Conservation (phyloP, 2,329 filamentous ascomycete species). For the Sporothrix curviconia region DNA sequence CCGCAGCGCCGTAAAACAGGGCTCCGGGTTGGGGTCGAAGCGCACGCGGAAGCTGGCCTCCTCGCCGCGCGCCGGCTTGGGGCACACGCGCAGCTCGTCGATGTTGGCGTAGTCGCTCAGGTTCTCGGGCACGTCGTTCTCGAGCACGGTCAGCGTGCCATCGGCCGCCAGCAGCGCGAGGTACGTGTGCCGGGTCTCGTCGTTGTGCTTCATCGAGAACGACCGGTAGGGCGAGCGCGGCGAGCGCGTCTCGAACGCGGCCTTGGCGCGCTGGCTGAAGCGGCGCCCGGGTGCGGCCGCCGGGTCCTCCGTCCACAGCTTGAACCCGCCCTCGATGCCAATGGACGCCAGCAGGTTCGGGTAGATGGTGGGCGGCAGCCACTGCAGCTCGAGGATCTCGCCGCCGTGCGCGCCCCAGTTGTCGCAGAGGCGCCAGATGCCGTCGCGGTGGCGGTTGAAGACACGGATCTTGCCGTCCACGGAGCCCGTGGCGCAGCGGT, state of each 20-base stretch:
- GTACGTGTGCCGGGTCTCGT: slow-evolving; percentile 73
- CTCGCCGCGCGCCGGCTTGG: slow-evolving; percentile 67
- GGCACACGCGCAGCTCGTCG: slow-evolving; percentile 69
- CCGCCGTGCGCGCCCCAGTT: slow-evolving; percentile 86
- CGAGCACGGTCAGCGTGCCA: slow-evolving; percentile 71
- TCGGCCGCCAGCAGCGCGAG: slow-evolving; percentile 74
- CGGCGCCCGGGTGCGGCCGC: slow-evolving; percentile 72
- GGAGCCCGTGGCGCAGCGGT: slow-evolving; percentile 82
- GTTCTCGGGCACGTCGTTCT: slow-evolving; percentile 78
- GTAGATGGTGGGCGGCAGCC: slow-evolving; percentile 85
- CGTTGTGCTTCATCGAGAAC: slow-evolving; percentile 76
- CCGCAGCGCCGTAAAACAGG: slow-evolving; percentile 68
- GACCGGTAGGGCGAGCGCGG: slow-evolving; percentile 66
- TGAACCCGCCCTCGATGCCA: slow-evolving; percentile 82
- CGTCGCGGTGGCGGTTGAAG: slow-evolving; percentile 76
- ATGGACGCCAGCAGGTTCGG: slow-evolving; percentile 80
- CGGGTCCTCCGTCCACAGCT: slow-evolving; percentile 87
- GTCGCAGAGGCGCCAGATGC: slow-evolving; percentile 73
- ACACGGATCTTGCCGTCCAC: slow-evolving; percentile 90
- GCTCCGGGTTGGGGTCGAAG: slow-evolving; percentile 82
- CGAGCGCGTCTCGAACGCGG: slow-evolving; percentile 51
- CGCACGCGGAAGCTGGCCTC: slow-evolving; percentile 80
- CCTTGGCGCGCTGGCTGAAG: slow-evolving; percentile 61
- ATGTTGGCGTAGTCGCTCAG: slow-evolving; percentile 68
- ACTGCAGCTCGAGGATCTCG: slow-evolving; percentile 88